Percentiles rank a stretch among this genome's conserved stretches.
These are phyloP conservation scores for Emericellopsis atlantica DNA, from an alignment of 2,329 filamentous ascomycete genomes.

Conservation along the genomic window DNA sequence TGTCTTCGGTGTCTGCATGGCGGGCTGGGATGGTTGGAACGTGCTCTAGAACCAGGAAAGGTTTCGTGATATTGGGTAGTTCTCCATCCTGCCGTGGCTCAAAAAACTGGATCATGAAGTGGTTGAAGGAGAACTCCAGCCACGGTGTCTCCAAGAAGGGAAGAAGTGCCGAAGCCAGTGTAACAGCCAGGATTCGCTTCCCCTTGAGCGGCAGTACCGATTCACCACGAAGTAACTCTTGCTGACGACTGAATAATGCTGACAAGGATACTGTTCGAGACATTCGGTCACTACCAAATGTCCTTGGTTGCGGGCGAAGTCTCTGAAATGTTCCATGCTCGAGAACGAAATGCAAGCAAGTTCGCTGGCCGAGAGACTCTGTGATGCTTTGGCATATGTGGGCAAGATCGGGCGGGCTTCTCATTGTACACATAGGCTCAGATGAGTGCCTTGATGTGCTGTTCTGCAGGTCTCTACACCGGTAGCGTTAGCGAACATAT, in stretches of 20 bases:
- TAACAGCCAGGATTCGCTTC: conserved; percentile 7
- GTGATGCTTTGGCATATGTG: not conserved
- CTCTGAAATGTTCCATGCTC: not conserved
- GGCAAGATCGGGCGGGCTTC: not conserved
- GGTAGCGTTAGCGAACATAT: not conserved
- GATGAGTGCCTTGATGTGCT: not conserved
- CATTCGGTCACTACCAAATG: not conserved
- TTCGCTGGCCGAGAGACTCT: not conserved
- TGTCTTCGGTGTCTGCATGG: too few relatives aligned
- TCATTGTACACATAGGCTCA: not conserved
- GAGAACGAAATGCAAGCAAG: not conserved
- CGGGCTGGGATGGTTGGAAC: too few relatives aligned
- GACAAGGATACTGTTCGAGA: not conserved
- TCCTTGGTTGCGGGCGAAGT: not conserved
- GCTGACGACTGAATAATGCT: not conserved
- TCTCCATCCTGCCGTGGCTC: too few relatives aligned
- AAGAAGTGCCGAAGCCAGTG: conserved; percentile 6
- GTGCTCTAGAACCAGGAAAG: too few relatives aligned
- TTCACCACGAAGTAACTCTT: not conserved
- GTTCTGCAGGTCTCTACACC: not conserved
- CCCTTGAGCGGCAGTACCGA: conserved; percentile 7
- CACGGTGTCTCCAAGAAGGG: conserved; percentile 9
- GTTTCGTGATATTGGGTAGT: too few relatives aligned
- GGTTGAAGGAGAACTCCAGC: conserved; percentile 1
- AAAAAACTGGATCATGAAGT: too few relatives aligned